Conservation (phyloP, 78 protist genomes). For the Thecamonas trahens region DNA sequence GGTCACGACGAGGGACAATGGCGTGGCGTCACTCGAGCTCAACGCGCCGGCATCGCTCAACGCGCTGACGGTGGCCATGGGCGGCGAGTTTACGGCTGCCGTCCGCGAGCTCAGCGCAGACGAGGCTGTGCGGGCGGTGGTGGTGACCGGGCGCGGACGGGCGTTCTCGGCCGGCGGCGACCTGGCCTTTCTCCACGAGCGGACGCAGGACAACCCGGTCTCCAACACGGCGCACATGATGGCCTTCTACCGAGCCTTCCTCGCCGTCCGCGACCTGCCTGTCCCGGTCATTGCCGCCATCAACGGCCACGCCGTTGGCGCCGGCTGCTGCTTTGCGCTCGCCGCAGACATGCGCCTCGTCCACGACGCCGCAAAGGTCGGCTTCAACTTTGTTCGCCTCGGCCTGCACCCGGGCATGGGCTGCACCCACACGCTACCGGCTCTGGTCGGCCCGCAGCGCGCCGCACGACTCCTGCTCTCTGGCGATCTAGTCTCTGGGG, state of each 20-base stretch:
- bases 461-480: slow-evolving; percentile 22
- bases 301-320: slow-evolving; percentile 45
- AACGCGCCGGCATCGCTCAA: slow-evolving; percentile 7
- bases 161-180: slow-evolving; percentile 48
- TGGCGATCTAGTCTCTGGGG: slow-evolving; percentile 5
- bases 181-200: slow-evolving; percentile 11
- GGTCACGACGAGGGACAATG: not conserved
- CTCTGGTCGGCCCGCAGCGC: not conserved
- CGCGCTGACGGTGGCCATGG: slow-evolving; percentile 20
- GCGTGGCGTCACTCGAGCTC: not conserved
- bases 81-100: not conserved
- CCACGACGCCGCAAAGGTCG: not conserved
- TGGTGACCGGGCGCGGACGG: slow-evolving; percentile 28
- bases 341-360: slow-evolving; percentile 37
- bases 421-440: slow-evolving; percentile 12
- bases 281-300: slow-evolving; percentile 33
- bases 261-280: slow-evolving; percentile 16
- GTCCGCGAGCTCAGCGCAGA: not conserved
- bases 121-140: slow-evolving; percentile 15
- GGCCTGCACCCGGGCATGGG: slow-evolving; percentile 44
- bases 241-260: slow-evolving; percentile 20
- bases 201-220: not conserved
- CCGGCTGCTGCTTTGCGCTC: slow-evolving; percentile 22
- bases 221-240: slow-evolving; percentile 4
- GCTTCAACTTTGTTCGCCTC: slow-evolving; percentile 20